phyloP scores from a whole-genome alignment of 768 basidiomycete species.

The Tylopilus plumbeoviolaceoides region DNA sequence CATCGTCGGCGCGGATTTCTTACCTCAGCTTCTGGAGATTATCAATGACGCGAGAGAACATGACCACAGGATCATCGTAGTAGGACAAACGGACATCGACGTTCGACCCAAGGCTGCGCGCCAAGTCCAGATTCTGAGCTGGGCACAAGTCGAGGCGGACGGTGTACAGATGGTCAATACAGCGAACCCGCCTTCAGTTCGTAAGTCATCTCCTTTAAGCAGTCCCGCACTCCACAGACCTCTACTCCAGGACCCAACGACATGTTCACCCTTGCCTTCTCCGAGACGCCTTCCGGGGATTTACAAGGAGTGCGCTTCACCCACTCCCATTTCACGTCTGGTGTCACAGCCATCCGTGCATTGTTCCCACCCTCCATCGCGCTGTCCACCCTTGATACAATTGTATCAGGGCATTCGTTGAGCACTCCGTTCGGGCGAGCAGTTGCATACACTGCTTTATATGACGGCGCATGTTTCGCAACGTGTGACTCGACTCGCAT shows the following conservation, averaged over 20 bases:
- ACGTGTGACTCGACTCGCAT: constrained; percentile 56
- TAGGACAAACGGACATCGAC: constrained; percentile 56
- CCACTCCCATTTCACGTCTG: constrained; percentile 84
- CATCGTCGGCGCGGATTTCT: constrained; percentile 61
- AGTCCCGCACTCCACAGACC: background rate
- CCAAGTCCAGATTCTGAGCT: constrained; percentile 56
- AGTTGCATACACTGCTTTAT: constrained; percentile 74
- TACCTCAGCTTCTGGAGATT: constrained; percentile 67
- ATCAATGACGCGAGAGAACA: constrained; percentile 58
- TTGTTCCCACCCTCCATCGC: constrained; percentile 71
- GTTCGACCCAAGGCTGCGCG: constrained; percentile 44
- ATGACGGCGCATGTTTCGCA: constrained; percentile 70
- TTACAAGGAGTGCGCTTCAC: constrained; percentile 65
- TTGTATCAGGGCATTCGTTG: constrained; percentile 71
- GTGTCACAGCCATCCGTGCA: constrained; percentile 74
- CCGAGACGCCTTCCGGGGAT: constrained; percentile 45
- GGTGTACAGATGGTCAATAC: constrained; percentile 48
- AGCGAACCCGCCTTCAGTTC: constrained; percentile 43
- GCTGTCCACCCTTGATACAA: constrained; percentile 67
- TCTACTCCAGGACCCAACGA: constrained; percentile 39
- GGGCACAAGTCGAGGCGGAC: constrained; percentile 67
- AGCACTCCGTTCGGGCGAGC: constrained; percentile 77
- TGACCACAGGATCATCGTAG: constrained; percentile 61
- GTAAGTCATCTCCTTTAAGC: constrained; percentile 37
- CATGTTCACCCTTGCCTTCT: constrained; percentile 68